Evolutionary conservation across 2,329 filamentous ascomycete species (phyloP).

Genomic region (Intubia oerlemansii): DNA sequence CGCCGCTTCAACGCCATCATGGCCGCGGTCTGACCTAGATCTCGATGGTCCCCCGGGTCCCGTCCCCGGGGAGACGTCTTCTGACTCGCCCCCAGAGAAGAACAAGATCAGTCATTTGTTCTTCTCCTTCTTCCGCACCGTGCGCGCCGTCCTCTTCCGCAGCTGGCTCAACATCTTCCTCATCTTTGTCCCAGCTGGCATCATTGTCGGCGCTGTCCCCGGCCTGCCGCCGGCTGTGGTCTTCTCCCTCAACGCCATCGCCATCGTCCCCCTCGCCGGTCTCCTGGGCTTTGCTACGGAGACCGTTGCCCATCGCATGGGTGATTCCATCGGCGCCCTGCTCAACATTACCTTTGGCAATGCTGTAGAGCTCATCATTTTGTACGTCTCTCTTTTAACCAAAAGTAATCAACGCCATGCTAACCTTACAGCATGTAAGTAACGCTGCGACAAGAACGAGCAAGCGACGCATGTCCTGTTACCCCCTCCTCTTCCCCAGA

Average conservation of each 20-base stretch:
- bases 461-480: too few species aligned
- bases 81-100: too few species aligned
- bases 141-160: conserved; percentile 40
- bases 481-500: too few species aligned
- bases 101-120: too few species aligned
- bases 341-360: conserved; percentile 79
- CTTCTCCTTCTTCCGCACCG: conserved; percentile 25
- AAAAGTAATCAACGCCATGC: too few species aligned
- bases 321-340: conserved; percentile 68
- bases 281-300: conserved; percentile 55
- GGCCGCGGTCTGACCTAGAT: too few species aligned
- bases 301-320: conserved; percentile 49
- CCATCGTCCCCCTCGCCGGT: conserved; percentile 54
- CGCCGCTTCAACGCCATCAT: too few species aligned
- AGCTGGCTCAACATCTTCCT: conserved; percentile 63
- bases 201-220: conserved; percentile 31
- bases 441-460: conserved; percentile 22
- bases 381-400: conserved; percentile 19
- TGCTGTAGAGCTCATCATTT: conserved; percentile 60
- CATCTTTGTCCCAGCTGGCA: conserved; percentile 60
- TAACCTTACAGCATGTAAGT: conserved; percentile 27
- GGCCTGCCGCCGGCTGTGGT: conserved; percentile 36
- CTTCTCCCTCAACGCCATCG: conserved; percentile 55
- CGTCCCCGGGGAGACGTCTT: too few species aligned
- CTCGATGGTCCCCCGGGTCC: too few species aligned